phyloP scores from a whole-genome alignment of 352 stramenopile genomes.

The Phytophthora ramorum region DNA sequence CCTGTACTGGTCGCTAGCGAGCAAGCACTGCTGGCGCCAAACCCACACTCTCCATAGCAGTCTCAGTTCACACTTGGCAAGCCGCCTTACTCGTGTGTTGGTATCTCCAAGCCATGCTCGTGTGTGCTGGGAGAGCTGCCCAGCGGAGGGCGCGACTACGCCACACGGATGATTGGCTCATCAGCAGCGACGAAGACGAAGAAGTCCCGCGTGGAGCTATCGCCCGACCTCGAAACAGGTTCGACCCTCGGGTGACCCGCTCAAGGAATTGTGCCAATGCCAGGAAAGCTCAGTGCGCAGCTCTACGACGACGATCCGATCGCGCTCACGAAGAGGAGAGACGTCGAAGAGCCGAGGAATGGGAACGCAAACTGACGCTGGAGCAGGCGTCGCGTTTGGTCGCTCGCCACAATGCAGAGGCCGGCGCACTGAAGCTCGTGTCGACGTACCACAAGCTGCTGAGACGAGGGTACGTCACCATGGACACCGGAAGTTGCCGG shows the following conservation, averaged over 20 bases:
- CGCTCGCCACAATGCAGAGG: constrained; percentile 37
- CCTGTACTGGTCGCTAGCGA: not conserved
- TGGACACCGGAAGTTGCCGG: not conserved
- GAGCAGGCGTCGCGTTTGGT: constrained; percentile 1
- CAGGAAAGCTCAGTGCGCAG: constrained; percentile 6
- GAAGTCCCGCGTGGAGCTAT: not conserved
- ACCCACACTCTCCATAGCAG: not conserved
- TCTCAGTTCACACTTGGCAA: not conserved
- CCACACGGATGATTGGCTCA: not conserved
- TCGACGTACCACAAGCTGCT: constrained; percentile 47
- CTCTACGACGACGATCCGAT: constrained; percentile 4
- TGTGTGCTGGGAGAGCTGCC: constrained; percentile 6
- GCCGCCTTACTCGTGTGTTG: too few relatives aligned
- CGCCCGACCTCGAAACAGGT: constrained; percentile 2
- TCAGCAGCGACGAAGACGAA: constrained; percentile 13
- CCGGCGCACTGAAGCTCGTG: constrained; percentile 36
- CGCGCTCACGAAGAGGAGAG: constrained; percentile 1
- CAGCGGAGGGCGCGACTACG: constrained; percentile 9
- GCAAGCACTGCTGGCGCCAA: not conserved
- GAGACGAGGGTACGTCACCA: constrained; percentile 25
- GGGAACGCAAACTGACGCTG: constrained; percentile 14
- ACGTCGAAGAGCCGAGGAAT: not conserved
- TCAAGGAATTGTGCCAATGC: constrained; percentile 11
- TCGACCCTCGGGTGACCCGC: constrained; percentile 6
- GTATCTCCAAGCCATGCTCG: not conserved